Evolutionary conservation across 768 basidiomycete species (phyloP).

Genomic region (Calocera cornea): DNA sequence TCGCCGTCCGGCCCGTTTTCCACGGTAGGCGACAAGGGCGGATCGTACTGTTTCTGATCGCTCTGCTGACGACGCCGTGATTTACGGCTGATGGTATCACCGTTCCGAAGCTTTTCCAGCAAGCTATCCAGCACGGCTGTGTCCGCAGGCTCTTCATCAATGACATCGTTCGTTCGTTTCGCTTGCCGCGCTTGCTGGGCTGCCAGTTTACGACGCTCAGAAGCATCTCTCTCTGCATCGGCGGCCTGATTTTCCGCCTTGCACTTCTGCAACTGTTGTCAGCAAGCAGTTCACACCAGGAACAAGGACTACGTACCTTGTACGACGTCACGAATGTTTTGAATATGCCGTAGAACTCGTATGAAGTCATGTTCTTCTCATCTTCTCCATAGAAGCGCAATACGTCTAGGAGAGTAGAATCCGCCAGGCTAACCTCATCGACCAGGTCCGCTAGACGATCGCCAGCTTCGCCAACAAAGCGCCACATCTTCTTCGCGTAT

Average conservation of each 20-base stretch:
- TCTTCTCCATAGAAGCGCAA: slow-evolving; percentile 90
- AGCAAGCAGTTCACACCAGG: not conserved
- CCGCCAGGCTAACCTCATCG: slow-evolving; percentile 78
- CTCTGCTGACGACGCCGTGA: slow-evolving; percentile 5
- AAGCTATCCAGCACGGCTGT: slow-evolving; percentile 49
- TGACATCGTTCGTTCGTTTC: slow-evolving; percentile 24
- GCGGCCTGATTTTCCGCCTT: slow-evolving; percentile 61
- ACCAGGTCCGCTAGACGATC: slow-evolving; percentile 66
- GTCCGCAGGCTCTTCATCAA: slow-evolving; percentile 40
- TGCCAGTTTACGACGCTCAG: slow-evolving; percentile 55
- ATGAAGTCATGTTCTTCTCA: slow-evolving; percentile 66
- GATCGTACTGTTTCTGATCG: slow-evolving; percentile 7
- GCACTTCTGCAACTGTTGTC: slow-evolving; percentile 53
- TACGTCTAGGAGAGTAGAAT: slow-evolving; percentile 69
- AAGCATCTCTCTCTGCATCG: slow-evolving; percentile 53
- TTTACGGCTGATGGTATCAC: slow-evolving; percentile 36
- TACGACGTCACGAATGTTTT: slow-evolving; percentile 95
- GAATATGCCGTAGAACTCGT: slow-evolving; percentile 94
- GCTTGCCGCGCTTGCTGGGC: slow-evolving; percentile 48
- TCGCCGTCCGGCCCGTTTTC: slow-evolving; percentile 27
- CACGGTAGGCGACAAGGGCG: slow-evolving; percentile 1
- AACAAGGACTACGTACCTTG: slow-evolving; percentile 37
- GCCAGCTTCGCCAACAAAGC: slow-evolving; percentile 64
- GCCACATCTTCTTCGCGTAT: slow-evolving; percentile 86
- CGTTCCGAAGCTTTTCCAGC: slow-evolving; percentile 56